Percentiles rank a stretch among this genome's conserved stretches.
These are phyloP conservation scores for Huntiella savannae DNA, from an alignment of 2,329 filamentous ascomycete genomes.

Conservation along the genomic window DNA sequence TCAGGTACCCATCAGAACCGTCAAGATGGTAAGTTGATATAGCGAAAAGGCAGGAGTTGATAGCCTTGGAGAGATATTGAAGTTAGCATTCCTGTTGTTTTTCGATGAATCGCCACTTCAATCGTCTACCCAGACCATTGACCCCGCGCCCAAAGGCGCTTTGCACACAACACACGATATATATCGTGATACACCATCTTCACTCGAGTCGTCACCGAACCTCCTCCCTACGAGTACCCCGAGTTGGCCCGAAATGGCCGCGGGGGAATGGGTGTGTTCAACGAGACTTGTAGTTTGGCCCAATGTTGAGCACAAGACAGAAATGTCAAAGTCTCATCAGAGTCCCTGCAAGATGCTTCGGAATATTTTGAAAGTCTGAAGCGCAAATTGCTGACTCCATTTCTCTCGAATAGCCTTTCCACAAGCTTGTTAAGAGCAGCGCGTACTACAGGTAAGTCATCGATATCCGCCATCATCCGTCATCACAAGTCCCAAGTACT, in stretches of 20 bases:
- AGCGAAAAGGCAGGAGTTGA: neutral
- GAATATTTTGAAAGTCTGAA: slow-evolving; percentile 50
- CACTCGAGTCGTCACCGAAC: neutral
- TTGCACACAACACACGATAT: no score
- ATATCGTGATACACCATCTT: neutral
- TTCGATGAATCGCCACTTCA: neutral
- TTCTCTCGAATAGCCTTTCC: slow-evolving; percentile 49
- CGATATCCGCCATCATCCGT: neutral
- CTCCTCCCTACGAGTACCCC: neutral
- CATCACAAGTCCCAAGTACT: slow-evolving; percentile 12
- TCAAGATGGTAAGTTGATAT: slow-evolving; percentile 50
- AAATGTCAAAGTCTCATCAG: slow-evolving; percentile 26
- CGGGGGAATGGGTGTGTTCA: neutral
- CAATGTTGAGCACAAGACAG: slow-evolving; percentile 17
- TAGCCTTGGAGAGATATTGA: neutral
- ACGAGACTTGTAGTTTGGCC: slow-evolving; percentile 9
- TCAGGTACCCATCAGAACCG: slow-evolving; percentile 20
- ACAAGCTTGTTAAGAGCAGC: slow-evolving; percentile 93
- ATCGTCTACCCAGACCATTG: no score
- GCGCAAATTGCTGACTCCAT: slow-evolving; percentile 99
- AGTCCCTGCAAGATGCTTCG: slow-evolving; percentile 99
- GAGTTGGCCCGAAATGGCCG: neutral
- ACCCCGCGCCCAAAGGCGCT: no score
- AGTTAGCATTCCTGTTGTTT: neutral
- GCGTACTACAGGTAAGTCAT: slow-evolving; percentile 89